Evolutionary conservation across 1,139 yeast species (phyloP), one percentile per base, ranked within the genome.

Genomic region (Candida mesenterica): DNA sequence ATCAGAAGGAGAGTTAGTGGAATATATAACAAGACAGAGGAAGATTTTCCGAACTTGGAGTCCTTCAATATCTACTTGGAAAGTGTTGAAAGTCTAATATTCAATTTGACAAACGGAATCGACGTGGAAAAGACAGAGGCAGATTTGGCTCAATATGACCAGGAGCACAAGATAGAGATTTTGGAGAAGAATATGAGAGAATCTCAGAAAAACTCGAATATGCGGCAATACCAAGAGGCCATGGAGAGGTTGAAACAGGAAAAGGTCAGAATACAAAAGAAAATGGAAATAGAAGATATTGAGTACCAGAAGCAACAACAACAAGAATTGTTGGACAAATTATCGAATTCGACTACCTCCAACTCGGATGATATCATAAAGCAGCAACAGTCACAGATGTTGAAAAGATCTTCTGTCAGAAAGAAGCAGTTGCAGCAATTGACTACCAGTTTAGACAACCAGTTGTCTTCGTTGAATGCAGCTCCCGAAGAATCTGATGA

Each of bases 11-110:
- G 94, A 40, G 90, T 94, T 12, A 70, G 75, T 44, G 72, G 74
- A 39, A 83, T 90, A 22, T 90, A 84, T 62, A 92, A 92, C 59
- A 84, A 86, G 57, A 80, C 86, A 2, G 77, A 79, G 45, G 82
- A 79, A 34, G 96, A 89, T 52, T 92, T 92, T 52, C 58, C 52
- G 1, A 55, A 68, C 13, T 61, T 83, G 20, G 68, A 70, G 8
- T 82, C 70, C 23, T 90, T 71, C 59, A 89, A 94, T 54, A 68
- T 67, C 46, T 92, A 92, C 53, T 63, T 92, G 39, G 98, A 92
- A 52, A 79, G 80, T 41, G 76, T 90, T 9, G 99, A 92, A 56
- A 80, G 77, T 38, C 77, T 86, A 12, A 79, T 92, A 0, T 89
- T 80, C 62, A 88, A 88, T 44, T 61, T 92, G 39, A 79, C 77